Percentiles rank a stretch among this genome's conserved stretches.
These are phyloP conservation scores for Amaranthus hypochondriacus DNA, from an alignment of 148 eudicot genomes.

Conservation along the genomic window DNA sequence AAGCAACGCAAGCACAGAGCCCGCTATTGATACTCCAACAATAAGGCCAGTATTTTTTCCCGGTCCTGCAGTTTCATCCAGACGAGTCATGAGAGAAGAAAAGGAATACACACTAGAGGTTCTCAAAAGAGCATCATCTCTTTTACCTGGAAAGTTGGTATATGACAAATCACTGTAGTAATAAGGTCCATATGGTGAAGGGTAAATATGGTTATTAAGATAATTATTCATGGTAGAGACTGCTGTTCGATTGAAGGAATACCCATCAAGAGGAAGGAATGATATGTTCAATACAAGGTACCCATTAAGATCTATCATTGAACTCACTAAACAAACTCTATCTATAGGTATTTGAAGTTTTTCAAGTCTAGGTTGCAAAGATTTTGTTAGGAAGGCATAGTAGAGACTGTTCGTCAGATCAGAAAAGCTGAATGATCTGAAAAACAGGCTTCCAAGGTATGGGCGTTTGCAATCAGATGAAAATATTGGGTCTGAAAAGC, in stretches of 20 bases:
- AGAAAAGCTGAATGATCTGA: slow-evolving; percentile 54
- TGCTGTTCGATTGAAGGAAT: slow-evolving; percentile 49
- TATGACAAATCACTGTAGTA: slow-evolving; percentile 46
- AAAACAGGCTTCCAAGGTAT: slow-evolving; percentile 51
- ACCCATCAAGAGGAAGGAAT: slow-evolving; percentile 49
- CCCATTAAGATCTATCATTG: slow-evolving; percentile 31
- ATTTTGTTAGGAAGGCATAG: slow-evolving; percentile 29
- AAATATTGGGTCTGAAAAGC: slow-evolving; percentile 34
- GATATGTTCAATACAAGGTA: slow-evolving; percentile 41
- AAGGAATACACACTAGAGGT: neutral
- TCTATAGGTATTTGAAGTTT: slow-evolving; percentile 43
- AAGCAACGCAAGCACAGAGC: slow-evolving; percentile 43
- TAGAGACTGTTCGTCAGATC: slow-evolving; percentile 41
- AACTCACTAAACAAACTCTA: slow-evolving; percentile 37
- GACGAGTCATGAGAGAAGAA: slow-evolving; percentile 2
- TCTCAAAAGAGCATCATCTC: neutral
- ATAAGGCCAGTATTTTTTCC: slow-evolving; percentile 37
- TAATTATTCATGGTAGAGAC: slow-evolving; percentile 40
- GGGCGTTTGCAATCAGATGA: slow-evolving; percentile 53
- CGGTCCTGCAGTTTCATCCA: slow-evolving; percentile 23
- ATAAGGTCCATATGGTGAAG: slow-evolving; percentile 50
- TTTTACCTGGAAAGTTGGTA: slow-evolving; percentile 45
- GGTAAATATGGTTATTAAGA: slow-evolving; percentile 47
- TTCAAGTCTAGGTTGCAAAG: slow-evolving; percentile 37
- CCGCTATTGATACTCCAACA: slow-evolving; percentile 39